Base-by-base conservation (phyloP, 306 rosid species). In the Fragaria iinumae region DNA sequence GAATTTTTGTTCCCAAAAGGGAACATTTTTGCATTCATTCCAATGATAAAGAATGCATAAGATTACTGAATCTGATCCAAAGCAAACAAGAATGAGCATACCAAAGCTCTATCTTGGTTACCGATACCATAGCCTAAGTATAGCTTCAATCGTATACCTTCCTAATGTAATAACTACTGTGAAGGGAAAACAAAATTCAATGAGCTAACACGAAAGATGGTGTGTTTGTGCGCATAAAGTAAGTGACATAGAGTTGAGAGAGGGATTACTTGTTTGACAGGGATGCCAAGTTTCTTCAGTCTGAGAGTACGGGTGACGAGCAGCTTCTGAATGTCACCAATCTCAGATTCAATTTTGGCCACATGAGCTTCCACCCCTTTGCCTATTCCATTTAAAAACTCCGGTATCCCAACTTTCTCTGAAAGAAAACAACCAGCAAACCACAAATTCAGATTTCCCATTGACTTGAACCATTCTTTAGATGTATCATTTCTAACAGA, bases 381-480 rank as follows among this genome's bases (percentile, higher is more conserved):
- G 67, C 98, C 98, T 64, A 93, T 83, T 77, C 97, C 97, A 29
- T 50, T 89, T 34, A 93, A 84, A 87, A 93, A 93, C 45, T 91
- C 98, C 1, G 91, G 92, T 80, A 93, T 93, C 57, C 98, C 96
- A 43, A 93, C 96, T 87, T 91, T 93, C 23, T 77, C 95, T 93
- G 91, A 75, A 81, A 47, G 21, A 39, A 14, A 39, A 60, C 8
- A 81, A 81, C 60, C 48, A 81, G 47, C 41, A 48, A 11, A 69
- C 80, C 43, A 7, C 69, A 73, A 21, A 67, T 59, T 50, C n/a
- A 38, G 62, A 43, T n/a, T 20, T 63, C 59, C 56, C 41, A 72
- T 16, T 7, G 10, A 6, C 34, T 17, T 57, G 39, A 62, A 70
- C 18, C 76, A 47, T 13, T 41, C 25, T 25, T 8, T 23, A 10